Base-by-base conservation (phyloP, 2,329 filamentous ascomycete species). In the Capronia coronata region DNA sequence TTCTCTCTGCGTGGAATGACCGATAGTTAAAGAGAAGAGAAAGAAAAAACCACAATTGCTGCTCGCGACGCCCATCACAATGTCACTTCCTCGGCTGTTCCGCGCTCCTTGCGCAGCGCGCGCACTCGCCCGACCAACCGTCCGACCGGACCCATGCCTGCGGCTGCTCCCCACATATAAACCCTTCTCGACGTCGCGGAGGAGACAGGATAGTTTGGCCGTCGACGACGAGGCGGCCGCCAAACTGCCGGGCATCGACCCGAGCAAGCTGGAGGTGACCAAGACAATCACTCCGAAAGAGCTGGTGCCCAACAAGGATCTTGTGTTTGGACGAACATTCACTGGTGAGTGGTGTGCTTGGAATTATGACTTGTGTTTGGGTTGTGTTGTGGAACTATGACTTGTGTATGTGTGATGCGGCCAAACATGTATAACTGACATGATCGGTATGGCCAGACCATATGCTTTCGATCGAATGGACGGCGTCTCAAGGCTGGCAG, bases 391-490 rank as follows among this genome's bases (percentile, higher is more conserved):
- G n/a, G n/a, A n/a, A n/a, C n/a, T n/a, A n/a, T n/a, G n/a, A n/a
- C n/a, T n/a, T n/a, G n/a, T n/a, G n/a, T n/a, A n/a, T n/a, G n/a
- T n/a, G n/a, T n/a, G n/a, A n/a, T n/a, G n/a, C n/a, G n/a, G n/a
- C n/a, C n/a, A n/a, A n/a, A n/a, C n/a, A n/a, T n/a, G n/a, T n/a
- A n/a, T n/a, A n/a, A n/a, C n/a, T n/a, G n/a, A n/a, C n/a, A n/a
- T n/a, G n/a, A n/a, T n/a, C 5, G 5, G 23, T 27, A 10, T 27
- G 23, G 5, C 29, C 65, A 94, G 93, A 98, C 74, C 93, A 97
- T 73, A 97, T 98, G 91, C 83, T 97, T 64, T 83, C 85, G 52
- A 78, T 94, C 61, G 89, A 96, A 75, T 98, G 93, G 93, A 91
- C 86, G 48, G 80, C 88, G 52, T 74, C 79, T 42, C 75, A 86